Percentiles rank a stretch among this genome's conserved stretches.
These are phyloP conservation scores for Secale cereale DNA, from an alignment of 176 grass and related monocot species.

Conservation along the genomic window DNA sequence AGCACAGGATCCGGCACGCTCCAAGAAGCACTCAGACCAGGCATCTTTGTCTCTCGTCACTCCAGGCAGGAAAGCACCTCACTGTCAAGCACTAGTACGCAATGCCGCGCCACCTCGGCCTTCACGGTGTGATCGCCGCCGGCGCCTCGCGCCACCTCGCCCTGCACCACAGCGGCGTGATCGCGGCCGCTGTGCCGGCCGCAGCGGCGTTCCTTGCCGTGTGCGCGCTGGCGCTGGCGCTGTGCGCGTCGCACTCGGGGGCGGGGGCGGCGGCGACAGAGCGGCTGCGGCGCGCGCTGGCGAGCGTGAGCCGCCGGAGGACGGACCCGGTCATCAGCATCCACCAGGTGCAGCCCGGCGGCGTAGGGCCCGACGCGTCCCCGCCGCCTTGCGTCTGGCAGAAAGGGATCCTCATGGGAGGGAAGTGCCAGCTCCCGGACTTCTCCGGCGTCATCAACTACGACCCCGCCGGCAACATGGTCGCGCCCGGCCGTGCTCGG, in stretches of 20 bases:
- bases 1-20: not conserved
- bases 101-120: constrained; percentile 55
- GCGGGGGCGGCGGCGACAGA: constrained; percentile 11
- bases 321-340: constrained; percentile 73
- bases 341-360: constrained; percentile 69
- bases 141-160: constrained; percentile 28
- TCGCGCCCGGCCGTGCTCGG: constrained; percentile 50
- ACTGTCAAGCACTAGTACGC: not conserved
- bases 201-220: constrained; percentile 53
- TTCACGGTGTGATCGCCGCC: constrained; percentile 23
- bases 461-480: constrained; percentile 71
- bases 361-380: not conserved
- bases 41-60: not conserved
- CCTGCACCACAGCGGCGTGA: constrained; percentile 16
- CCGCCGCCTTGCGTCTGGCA: constrained; percentile 75
- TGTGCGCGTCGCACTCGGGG: constrained; percentile 69
- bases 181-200: constrained; percentile 12
- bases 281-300: constrained; percentile 42
- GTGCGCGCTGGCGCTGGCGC: constrained; percentile 46
- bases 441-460: constrained; percentile 83
- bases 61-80: not conserved
- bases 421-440: constrained; percentile 90
- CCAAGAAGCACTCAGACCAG: not conserved
- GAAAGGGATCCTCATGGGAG: constrained; percentile 88
- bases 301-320: constrained; percentile 46